These are phyloP conservation scores for Erythrobasidium hasegawianum DNA, from an alignment of 1,284 basidiomycete species.

Conservation along the genomic window DNA sequence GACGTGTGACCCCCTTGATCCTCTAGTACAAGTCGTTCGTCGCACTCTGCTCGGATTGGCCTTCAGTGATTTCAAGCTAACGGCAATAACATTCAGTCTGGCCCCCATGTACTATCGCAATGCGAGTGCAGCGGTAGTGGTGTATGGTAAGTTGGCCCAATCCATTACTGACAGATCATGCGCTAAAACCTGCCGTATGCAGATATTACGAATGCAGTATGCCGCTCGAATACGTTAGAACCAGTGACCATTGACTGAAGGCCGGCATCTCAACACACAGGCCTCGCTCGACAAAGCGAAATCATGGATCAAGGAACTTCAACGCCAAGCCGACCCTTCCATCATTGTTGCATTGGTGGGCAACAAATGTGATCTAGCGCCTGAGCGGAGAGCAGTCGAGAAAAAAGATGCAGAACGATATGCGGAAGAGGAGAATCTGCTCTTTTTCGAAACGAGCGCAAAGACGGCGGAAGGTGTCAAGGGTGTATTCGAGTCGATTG, in stretches of 20 bases:
- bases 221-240: too few relatives aligned
- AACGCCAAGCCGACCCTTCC: conserved; percentile 93
- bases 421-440: conserved; percentile 87
- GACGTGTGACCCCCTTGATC: not conserved
- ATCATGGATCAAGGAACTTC: conserved; percentile 92
- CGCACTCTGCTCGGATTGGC: too few relatives aligned
- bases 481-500: conserved; percentile 82
- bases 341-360: conserved; percentile 84
- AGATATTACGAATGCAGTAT: conserved; percentile 17
- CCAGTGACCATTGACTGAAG: too few relatives aligned
- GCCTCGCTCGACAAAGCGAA: conserved; percentile 87
- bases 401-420: conserved; percentile 74
- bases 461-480: conserved; percentile 87
- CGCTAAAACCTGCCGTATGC: not conserved
- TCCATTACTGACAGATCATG: too few relatives aligned
- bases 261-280: too few relatives aligned
- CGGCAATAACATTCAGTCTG: conserved; percentile 38
- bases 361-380: conserved; percentile 83
- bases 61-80: not conserved
- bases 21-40: conserved; percentile 33
- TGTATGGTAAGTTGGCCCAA: conserved; percentile 36
- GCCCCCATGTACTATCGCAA: conserved; percentile 92
- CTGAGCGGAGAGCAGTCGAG: conserved; percentile 63
- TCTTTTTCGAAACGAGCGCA: conserved; percentile 95
- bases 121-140: conserved; percentile 53